A percentile compares a stretch with the other conserved stretches of the same genome.
phyloP scores from a whole-genome alignment of 192 early-diverging fungal species.

The Pilobolus umbonatus region DNA sequence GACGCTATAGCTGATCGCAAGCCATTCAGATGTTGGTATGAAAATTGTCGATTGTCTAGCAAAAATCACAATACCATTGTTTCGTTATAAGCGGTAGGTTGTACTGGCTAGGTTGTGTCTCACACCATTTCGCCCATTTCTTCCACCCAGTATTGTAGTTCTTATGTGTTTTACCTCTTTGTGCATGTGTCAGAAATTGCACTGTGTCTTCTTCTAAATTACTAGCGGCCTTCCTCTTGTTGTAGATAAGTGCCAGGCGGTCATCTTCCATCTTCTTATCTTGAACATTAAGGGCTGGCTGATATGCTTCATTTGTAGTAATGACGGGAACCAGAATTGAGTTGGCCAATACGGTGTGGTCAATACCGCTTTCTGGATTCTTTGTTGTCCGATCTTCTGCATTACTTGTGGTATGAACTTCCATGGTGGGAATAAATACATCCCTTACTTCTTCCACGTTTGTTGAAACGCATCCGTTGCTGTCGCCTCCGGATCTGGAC shows the following conservation, averaged over 20 bases:
- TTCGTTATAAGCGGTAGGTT: too few species aligned
- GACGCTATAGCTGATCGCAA: background rate
- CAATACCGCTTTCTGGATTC: slow-evolving; percentile 1
- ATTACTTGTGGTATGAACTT: slow-evolving; percentile 13
- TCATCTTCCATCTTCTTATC: background rate
- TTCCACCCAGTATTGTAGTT: too few species aligned
- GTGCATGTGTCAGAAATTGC: too few species aligned
- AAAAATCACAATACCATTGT: too few species aligned
- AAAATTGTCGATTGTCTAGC: too few species aligned
- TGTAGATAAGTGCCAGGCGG: slow-evolving; percentile 12
- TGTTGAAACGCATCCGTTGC: slow-evolving; percentile 20
- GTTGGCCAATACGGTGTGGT: slow-evolving; percentile 15
- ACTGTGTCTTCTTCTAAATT: background rate
- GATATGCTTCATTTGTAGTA: background rate
- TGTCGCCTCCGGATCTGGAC: slow-evolving; percentile 2
- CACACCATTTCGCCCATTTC: too few species aligned
- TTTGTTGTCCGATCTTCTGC: slow-evolving; percentile 1
- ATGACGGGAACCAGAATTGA: slow-evolving; percentile 14
- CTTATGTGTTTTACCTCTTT: too few species aligned
- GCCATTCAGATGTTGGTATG: too few species aligned
- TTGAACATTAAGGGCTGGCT: background rate
- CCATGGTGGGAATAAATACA: slow-evolving; percentile 21
- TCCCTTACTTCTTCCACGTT: slow-evolving; percentile 11
- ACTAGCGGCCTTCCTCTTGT: background rate
- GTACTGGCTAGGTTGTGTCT: too few species aligned